Evolutionary conservation across 495 filamentous ascomycete species (phyloP).

Genomic region (Geoglossum glabrum): DNA sequence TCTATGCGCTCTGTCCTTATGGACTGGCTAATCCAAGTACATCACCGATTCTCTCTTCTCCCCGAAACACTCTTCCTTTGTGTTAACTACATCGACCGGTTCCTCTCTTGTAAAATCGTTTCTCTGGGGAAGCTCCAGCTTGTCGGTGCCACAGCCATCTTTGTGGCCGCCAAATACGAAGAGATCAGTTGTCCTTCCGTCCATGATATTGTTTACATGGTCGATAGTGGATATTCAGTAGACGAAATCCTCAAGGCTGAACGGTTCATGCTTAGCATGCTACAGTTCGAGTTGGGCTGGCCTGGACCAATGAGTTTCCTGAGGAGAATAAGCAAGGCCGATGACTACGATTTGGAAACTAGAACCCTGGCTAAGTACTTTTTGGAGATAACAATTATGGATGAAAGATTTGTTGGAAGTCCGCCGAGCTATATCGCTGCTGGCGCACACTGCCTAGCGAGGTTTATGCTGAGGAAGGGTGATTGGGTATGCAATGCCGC

Average conservation of each 20-base stretch:
- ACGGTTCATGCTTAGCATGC: slow-evolving; percentile 90
- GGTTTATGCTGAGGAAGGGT: slow-evolving; percentile 72
- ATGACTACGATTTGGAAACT: slow-evolving; percentile 92
- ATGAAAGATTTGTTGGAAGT: slow-evolving; percentile 85
- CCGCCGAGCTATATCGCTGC: slow-evolving; percentile 80
- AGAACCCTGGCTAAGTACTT: slow-evolving; percentile 96
- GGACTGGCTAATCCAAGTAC: slow-evolving; percentile 96
- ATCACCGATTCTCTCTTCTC: slow-evolving; percentile 71
- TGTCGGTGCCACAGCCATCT: slow-evolving; percentile 87
- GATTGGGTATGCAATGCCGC: slow-evolving; percentile 54
- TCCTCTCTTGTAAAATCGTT: slow-evolving; percentile 84
- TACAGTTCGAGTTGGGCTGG: slow-evolving; percentile 88
- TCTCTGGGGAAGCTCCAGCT: slow-evolving; percentile 89
- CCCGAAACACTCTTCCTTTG: slow-evolving; percentile 88
- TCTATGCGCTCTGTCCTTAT: slow-evolving; percentile 94
- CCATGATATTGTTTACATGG: slow-evolving; percentile 94
- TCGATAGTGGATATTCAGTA: slow-evolving; percentile 67
- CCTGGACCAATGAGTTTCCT: slow-evolving; percentile 98
- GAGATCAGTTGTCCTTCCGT: slow-evolving; percentile 94
- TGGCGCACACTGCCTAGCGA: slow-evolving; percentile 83
- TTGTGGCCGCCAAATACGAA: slow-evolving; percentile 94
- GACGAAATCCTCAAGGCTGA: slow-evolving; percentile 96
- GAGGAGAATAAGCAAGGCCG: slow-evolving; percentile 89
- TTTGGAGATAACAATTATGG: slow-evolving; percentile 90
- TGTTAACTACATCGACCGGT: slow-evolving; percentile 92